Percentiles rank a stretch among this genome's conserved stretches.
Conservation (phyloP, 352 stramenopile genomes). For the Globisporangium takayamanum region DNA sequence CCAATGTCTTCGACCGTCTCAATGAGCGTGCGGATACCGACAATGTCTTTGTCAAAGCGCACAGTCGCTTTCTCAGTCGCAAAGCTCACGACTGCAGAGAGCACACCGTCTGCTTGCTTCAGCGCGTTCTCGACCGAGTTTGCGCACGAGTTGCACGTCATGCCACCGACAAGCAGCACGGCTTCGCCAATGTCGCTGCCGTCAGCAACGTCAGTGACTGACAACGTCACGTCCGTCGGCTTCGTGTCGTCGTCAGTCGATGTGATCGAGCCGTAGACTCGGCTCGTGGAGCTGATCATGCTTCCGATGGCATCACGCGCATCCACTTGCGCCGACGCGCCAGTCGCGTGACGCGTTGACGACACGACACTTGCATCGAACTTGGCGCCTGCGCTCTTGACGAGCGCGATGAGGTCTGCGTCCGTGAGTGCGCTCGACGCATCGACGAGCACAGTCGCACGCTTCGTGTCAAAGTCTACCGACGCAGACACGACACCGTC, state of each 20-base stretch:
- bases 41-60: slow-evolving; percentile 64
- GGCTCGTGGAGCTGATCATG: slow-evolving; percentile 3
- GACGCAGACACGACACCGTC: slow-evolving; percentile 60
- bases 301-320: neutral
- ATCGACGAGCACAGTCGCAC: slow-evolving; percentile 54
- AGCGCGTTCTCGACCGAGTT: slow-evolving; percentile 88
- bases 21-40: slow-evolving; percentile 78
- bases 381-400: slow-evolving; percentile 34
- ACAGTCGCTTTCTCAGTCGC: slow-evolving; percentile 83
- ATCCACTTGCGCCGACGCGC: neutral
- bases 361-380: slow-evolving; percentile 30
- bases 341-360: neutral
- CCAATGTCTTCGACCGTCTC: slow-evolving; percentile 87
- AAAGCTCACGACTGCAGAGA: slow-evolving; percentile 77
- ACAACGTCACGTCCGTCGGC: slow-evolving; percentile 28
- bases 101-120: slow-evolving; percentile 66
- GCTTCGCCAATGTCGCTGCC: slow-evolving; percentile 50
- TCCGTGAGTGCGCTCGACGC: slow-evolving; percentile 53
- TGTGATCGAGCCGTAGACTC: slow-evolving; percentile 5
- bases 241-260: slow-evolving; percentile 5
- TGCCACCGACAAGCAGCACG: slow-evolving; percentile 72
- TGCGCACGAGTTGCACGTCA: slow-evolving; percentile 91
- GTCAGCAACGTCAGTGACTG: slow-evolving; percentile 18
- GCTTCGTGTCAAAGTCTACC: slow-evolving; percentile 63
- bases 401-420: slow-evolving; percentile 44